phyloP scores from a whole-genome alignment of 1,284 basidiomycete species.

The Apiotrichum montevideense region DNA sequence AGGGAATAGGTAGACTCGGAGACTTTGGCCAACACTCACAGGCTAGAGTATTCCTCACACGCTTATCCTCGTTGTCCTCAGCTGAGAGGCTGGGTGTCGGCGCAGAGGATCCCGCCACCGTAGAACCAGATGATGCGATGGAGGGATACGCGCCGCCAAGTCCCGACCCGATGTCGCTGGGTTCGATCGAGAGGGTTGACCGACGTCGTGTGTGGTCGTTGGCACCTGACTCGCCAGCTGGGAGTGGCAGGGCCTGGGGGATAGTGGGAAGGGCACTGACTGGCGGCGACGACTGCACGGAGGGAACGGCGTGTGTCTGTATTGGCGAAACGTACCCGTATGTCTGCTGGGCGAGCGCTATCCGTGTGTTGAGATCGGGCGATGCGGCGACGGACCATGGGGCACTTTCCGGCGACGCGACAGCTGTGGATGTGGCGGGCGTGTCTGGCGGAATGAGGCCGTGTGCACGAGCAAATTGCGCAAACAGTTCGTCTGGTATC shows the following conservation, averaged over 20 bases:
- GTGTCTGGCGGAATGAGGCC: not conserved
- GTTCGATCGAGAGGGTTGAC: not conserved
- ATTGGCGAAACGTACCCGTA: not conserved
- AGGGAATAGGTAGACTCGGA: too few relatives aligned
- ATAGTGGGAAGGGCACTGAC: not conserved
- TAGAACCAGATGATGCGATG: not conserved
- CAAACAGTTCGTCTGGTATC: constrained; percentile 4
- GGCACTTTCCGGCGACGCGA: not conserved
- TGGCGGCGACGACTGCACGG: not conserved
- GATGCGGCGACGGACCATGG: not conserved
- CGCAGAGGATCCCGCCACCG: not conserved
- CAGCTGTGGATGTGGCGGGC: not conserved
- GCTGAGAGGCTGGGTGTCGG: not conserved
- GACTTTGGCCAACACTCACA: constrained; percentile 18
- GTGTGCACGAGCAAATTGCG: constrained; percentile 4
- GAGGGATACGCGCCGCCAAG: not conserved
- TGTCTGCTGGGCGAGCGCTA: not conserved
- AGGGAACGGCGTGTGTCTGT: not conserved
- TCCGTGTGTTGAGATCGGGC: not conserved
- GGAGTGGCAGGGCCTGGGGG: not conserved
- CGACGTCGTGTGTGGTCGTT: not conserved
- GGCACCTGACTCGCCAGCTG: not conserved
- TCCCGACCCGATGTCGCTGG: not conserved
- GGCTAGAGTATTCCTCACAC: constrained; percentile 29
- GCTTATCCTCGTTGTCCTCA: constrained; percentile 29